Conservation (phyloP, 1,284 basidiomycete genomes). For the Ganoderma lingzhi region DNA sequence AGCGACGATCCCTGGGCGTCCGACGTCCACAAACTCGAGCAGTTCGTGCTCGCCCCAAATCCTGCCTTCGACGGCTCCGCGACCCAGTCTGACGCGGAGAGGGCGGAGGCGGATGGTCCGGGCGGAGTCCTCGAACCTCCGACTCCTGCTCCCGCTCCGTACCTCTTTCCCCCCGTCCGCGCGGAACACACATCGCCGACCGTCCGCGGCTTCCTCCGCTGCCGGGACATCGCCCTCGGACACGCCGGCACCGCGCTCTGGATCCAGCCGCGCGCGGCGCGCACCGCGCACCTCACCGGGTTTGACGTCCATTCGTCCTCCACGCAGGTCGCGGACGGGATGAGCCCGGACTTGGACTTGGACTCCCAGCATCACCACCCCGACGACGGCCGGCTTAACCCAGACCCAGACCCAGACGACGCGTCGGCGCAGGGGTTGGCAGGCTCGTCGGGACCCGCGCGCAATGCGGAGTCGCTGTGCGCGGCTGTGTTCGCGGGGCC, state of each 20-base stretch:
- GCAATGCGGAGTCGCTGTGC: constrained; percentile 48
- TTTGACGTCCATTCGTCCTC: constrained; percentile 41
- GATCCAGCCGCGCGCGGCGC: constrained; percentile 56
- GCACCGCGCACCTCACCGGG: constrained; percentile 36
- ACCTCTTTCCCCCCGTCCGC: constrained; percentile 53
- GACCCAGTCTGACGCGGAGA: background rate
- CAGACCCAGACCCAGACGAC: background rate
- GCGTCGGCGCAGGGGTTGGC: background rate
- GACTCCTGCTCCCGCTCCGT: constrained; percentile 35
- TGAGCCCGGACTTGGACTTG: constrained; percentile 18
- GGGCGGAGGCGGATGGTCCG: background rate
- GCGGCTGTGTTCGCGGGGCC: constrained; percentile 58
- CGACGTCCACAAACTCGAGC: constrained; percentile 54
- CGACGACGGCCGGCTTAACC: constrained; percentile 3
- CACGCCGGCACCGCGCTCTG: constrained; percentile 62
- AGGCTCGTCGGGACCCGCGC: background rate
- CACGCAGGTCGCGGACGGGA: constrained; percentile 25
- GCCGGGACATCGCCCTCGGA: constrained; percentile 59
- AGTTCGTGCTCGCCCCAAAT: constrained; percentile 54
- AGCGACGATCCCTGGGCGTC: constrained; percentile 66
- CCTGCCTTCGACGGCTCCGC: constrained; percentile 32
- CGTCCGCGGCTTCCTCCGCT: constrained; percentile 57
- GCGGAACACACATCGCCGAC: constrained; percentile 45
- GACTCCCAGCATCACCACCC: background rate
- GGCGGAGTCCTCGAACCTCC: background rate